Evolutionary conservation across 352 stramenopile species (phyloP), one percentile per base, ranked within the genome.

Genomic region (Phytophthora pisi): DNA sequence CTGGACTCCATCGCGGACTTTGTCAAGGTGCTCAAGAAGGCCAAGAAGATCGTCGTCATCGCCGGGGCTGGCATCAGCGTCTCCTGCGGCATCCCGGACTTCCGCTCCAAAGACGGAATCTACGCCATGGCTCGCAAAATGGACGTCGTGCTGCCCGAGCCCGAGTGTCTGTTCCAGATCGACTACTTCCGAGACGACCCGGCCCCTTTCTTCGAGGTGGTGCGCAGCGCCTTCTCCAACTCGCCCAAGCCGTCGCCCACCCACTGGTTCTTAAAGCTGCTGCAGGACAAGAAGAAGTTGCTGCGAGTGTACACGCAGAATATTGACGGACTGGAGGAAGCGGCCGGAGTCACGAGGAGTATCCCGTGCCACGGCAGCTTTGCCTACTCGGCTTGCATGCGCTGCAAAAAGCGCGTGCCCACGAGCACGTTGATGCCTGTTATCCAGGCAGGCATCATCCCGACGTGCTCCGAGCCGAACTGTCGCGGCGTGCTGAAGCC

Each of bases 111-210:
- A 53, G 82, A 93, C 60, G 89, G 89, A 46, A 92, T 95, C 58
- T 96, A 96, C 68, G 78, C 84, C 56, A 92, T 95, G 81, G 79
- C 90, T 36, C 74, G 83, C 28, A 75, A 90, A 40, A 91, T 95
- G 86, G 86, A 90, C 34, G 72, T 90, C 5, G 70, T 97, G 49
- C 77, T 99, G 36, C 97, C 97, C 0, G 94, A 93, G 66, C 94
- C 97, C 0, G 97, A 99, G 79, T 96, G 96, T 52, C 75, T 99
- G n/a, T 99, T 99, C 82, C 95, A 99, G 78, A 95, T 99, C 20
- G 95, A 99, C 64, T 98, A 97, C 69, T 99, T 99, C 72, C 74
- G 78, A 11, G 77, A 98, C 23, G 88, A 99, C 72, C 97, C 97
- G 20, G 72, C 80, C 54, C 97, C 97, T 15, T 99, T 99, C 77